Conservation (phyloP, 1,284 basidiomycete genomes). For the Cryptococcus wingfieldii region DNA sequence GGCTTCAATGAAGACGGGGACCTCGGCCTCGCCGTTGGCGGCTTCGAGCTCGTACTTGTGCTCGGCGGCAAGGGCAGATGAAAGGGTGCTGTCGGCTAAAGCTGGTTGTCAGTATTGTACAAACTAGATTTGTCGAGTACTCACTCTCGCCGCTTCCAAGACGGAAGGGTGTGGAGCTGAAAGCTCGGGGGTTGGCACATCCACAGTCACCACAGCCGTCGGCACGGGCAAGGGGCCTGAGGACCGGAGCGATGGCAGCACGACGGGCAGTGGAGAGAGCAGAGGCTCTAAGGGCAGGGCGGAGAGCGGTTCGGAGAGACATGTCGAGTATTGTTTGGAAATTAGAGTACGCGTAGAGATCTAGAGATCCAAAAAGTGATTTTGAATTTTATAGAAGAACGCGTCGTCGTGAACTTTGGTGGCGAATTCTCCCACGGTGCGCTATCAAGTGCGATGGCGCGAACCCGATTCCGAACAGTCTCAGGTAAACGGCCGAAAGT, state of each 20-base stretch:
- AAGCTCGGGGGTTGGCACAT: slow-evolving; percentile 16
- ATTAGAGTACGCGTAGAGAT: neutral
- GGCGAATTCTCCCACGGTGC: slow-evolving; percentile 1
- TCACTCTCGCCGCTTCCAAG: slow-evolving; percentile 43
- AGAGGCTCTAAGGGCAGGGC: slow-evolving; percentile 26
- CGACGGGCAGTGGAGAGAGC: slow-evolving; percentile 15
- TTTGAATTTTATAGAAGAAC: neutral
- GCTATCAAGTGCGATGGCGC: neutral
- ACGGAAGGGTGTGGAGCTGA: slow-evolving; percentile 32
- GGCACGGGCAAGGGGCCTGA: slow-evolving; percentile 3
- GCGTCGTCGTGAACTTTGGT: neutral
- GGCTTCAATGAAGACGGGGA: slow-evolving; percentile 70
- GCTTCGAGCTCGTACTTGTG: slow-evolving; percentile 75
- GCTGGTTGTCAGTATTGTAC: neutral
- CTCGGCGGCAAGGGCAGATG: slow-evolving; percentile 74
- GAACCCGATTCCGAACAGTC: no score
- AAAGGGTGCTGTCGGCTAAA: slow-evolving; percentile 51
- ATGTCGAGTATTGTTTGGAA: slow-evolving; percentile 5
- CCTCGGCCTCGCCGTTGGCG: slow-evolving; percentile 51
- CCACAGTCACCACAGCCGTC: slow-evolving; percentile 3
- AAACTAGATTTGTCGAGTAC: slow-evolving; percentile 6
- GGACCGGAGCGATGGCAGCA: slow-evolving; percentile 5
- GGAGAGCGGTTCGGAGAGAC: slow-evolving; percentile 26
- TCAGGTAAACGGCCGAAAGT: neutral
- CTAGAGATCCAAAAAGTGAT: neutral